Base-by-base conservation (phyloP, 2,329 filamentous ascomycete genomes). In the Periconia macrospinosa region DNA sequence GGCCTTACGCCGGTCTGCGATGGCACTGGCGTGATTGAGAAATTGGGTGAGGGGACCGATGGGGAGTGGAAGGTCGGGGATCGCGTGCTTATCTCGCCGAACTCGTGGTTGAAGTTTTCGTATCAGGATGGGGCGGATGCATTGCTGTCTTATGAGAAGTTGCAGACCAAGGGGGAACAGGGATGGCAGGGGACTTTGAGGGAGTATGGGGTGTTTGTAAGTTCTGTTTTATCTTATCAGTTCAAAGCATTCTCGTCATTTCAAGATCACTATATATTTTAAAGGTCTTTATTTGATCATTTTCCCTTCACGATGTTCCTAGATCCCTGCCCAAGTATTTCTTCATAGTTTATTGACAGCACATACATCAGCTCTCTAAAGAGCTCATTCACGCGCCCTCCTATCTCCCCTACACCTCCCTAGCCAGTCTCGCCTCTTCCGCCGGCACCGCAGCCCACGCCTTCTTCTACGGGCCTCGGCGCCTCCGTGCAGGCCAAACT, bases 131-230 rank as follows among this genome's bases (percentile, higher is more conserved):
- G 47, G 11, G 42, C 17, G 14, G 42, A 23, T 27, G 17, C 17
- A 5, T 15, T 20, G 18, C 11, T 15, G 10, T 9, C 18, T 3
- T 20, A 27, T 19, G 14, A 44, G 10, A 10, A 20, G 6, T 9
- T 44, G 17, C 14, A 33, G 15, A 37, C 17, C 2, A 60, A 58
- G 42, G 55, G 57, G 5, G 50, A 52, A 17, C 33, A 18, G 13
- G 35, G 47, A 17, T n/a, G 41, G 2, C 49, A 60, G 8, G 57
- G 55, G 1, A 58, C 52, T 13, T 30, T 60, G 44, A 45, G 55
- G 30, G 49, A 60, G 45, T 60, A 58, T 46, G 52, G 35, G 13
- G 47, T 60, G 40, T 44, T 57, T 35, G 57, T 59, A 55, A 14
- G 57, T 49, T 3, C 10, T 23, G 44, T 3, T 27, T 15, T 19